These are phyloP conservation scores for Botrytis cinerea DNA, from an alignment of 2,329 filamentous ascomycete species.

Conservation along the genomic window DNA sequence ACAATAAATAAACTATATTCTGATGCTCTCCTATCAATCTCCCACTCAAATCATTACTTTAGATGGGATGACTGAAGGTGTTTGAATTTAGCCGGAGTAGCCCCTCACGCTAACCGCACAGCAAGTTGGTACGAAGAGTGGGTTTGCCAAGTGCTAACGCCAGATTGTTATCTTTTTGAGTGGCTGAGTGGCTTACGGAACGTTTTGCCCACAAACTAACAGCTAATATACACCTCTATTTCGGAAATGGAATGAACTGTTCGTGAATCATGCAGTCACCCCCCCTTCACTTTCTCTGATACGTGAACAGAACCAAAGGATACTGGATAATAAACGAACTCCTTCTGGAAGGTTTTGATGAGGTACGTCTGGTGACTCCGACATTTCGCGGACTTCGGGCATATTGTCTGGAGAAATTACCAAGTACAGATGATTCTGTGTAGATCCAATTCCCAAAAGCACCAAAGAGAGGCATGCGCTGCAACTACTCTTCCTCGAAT, in stretches of 20 bases:
- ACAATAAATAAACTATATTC: neutral
- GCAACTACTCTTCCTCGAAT: neutral
- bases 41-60: neutral
- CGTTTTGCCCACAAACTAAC: neutral
- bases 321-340: neutral
- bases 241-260: neutral
- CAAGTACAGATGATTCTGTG: neutral
- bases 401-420: neutral
- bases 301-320: neutral
- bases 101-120: neutral
- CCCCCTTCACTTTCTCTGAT: neutral
- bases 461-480: neutral
- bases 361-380: neutral
- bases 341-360: neutral
- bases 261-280: neutral
- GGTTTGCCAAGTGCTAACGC: neutral
- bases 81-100: neutral
- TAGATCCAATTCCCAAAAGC: neutral
- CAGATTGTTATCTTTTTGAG: neutral
- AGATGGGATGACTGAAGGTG: neutral
- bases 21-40: neutral
- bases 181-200: neutral
- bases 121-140: neutral
- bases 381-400: neutral
- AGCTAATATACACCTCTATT: neutral